phyloP scores from a whole-genome alignment of 2,329 filamentous ascomycete species.

The Septoria linicola region DNA sequence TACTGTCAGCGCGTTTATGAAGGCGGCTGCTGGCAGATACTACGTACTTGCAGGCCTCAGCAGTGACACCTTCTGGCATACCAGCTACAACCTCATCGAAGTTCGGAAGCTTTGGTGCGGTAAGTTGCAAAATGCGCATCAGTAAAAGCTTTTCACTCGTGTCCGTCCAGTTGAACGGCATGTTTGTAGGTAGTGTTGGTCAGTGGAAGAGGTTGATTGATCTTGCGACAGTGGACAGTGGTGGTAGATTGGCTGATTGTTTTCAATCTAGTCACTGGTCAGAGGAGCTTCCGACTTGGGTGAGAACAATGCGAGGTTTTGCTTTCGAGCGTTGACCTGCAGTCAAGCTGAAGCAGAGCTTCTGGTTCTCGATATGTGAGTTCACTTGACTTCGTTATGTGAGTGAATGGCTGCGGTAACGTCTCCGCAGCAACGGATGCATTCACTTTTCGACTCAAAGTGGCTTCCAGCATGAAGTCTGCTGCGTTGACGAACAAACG shows the following conservation, averaged over 20 bases:
- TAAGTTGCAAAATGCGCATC: conserved; percentile 3
- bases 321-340: no score
- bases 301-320: no score
- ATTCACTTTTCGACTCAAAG: no score
- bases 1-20: neutral
- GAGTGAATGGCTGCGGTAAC: no score
- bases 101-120: neutral
- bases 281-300: neutral
- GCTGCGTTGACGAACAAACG: no score
- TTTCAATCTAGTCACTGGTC: neutral
- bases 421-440: no score
- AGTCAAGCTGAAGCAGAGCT: no score
- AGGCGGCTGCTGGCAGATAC: no score
- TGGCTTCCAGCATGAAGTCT: no score
- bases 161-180: conserved; percentile 12
- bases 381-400: no score
- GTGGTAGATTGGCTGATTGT: neutral
- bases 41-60: conserved; percentile 7
- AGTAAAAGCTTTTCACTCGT: conserved; percentile 10
- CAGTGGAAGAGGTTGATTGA: neutral
- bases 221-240: neutral
- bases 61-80: conserved; percentile 2
- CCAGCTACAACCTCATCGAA: conserved; percentile 5
- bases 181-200: neutral
- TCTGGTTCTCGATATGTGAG: no score